Conservation (phyloP, 2,329 filamentous ascomycete species). For the Dactylellina leptospora region DNA sequence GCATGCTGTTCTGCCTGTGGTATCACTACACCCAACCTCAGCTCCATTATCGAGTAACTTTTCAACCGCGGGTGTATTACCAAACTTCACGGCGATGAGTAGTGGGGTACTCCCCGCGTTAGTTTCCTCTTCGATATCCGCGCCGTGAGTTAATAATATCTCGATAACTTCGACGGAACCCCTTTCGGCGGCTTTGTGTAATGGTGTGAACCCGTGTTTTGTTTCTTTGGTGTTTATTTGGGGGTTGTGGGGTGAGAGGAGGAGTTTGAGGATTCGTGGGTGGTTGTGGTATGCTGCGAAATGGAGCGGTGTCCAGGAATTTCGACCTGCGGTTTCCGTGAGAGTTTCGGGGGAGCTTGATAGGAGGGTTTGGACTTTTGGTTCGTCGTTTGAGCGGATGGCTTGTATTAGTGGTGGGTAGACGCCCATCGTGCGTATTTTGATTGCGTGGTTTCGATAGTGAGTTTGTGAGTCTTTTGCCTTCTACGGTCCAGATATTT, state of each 20-base stretch:
- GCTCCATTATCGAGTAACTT: conserved; percentile 26
- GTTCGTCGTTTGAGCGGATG: neutral
- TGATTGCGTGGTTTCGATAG: too few species aligned
- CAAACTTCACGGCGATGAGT: conserved; percentile 41
- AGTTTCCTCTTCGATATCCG: conserved; percentile 19
- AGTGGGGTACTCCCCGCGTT: conserved; percentile 43
- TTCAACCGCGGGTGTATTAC: conserved; percentile 17
- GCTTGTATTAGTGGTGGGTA: conserved; percentile 16
- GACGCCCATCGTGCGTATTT: too few species aligned
- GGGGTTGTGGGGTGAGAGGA: conserved; percentile 3
- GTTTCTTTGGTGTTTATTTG: conserved; percentile 4
- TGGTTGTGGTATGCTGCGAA: conserved; percentile 28
- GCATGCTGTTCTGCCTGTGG: conserved; percentile 16
- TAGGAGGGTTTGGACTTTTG: conserved; percentile 4
- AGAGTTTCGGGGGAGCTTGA: neutral
- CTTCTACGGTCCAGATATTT: too few species aligned
- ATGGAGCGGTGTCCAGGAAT: conserved; percentile 22
- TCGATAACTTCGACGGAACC: conserved; percentile 36
- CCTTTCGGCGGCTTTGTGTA: conserved; percentile 46
- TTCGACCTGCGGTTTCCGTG: conserved; percentile 3
- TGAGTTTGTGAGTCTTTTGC: too few species aligned
- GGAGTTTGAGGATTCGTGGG: neutral
- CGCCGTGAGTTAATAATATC: conserved; percentile 31
- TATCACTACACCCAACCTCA: conserved; percentile 2
- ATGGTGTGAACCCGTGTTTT: conserved; percentile 42